A percentile compares a stretch with the other conserved stretches of the same genome.
Conservation (phyloP, 768 basidiomycete species). For the Neoboletus brunneissimus region DNA sequence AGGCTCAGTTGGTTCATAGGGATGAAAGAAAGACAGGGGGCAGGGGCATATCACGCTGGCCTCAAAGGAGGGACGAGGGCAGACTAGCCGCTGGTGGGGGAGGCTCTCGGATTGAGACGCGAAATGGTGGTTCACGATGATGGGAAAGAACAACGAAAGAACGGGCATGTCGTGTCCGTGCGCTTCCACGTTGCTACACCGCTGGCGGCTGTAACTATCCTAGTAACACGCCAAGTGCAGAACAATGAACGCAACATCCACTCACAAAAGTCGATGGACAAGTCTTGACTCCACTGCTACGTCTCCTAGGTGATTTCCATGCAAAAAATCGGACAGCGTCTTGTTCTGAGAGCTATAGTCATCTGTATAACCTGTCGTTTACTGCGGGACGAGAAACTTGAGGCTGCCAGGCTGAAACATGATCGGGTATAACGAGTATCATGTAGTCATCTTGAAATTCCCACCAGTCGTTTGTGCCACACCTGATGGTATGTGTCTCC, state of each 20-base stretch:
- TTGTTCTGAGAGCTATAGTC: not conserved
- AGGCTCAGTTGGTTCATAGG: constrained; percentile 43
- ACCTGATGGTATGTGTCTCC: constrained; percentile 15
- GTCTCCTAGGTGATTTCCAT: not conserved
- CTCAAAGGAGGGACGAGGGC: constrained; percentile 36
- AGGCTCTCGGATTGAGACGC: constrained; percentile 6
- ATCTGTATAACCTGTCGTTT: no score
- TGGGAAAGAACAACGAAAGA: constrained; percentile 24
- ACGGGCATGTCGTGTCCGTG: constrained; percentile 1
- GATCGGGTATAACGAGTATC: not conserved
- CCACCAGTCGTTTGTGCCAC: constrained; percentile 6
- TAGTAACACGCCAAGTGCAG: not conserved
- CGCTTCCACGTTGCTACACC: constrained; percentile 17
- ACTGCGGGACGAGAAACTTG: not conserved
- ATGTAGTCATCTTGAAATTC: not conserved
- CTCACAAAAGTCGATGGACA: not conserved
- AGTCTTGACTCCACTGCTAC: not conserved
- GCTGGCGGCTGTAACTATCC: constrained; percentile 19
- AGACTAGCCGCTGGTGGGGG: constrained; percentile 43
- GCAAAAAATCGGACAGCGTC: not conserved
- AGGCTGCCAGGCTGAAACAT: not conserved
- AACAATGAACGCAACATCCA: not conserved
- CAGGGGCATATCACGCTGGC: constrained; percentile 36
- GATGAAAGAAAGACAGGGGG: constrained; percentile 14
- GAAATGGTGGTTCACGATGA: constrained; percentile 11